Base-by-base conservation (phyloP, 768 basidiomycete species). In the Boletus subcaerulescens region DNA sequence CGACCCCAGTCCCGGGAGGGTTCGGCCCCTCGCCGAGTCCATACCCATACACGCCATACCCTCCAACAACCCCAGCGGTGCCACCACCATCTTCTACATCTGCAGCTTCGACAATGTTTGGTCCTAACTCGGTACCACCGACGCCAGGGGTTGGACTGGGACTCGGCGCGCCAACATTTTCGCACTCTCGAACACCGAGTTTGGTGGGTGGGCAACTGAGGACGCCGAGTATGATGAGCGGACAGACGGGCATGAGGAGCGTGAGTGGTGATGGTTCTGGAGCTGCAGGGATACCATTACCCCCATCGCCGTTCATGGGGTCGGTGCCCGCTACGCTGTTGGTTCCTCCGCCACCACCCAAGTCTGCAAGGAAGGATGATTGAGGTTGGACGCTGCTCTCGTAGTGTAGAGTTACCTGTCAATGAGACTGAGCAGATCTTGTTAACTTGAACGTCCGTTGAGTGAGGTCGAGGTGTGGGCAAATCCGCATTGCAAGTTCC, bases 31-130 rank as follows among this genome's bases (percentile, higher is more conserved):
- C 32, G 56, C 6, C 26, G 26, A 70, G 65, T 50, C 64, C 71
- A 14, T 71, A 67, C 47, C 61, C 70, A 0, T 64, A 67, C 24
- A 66, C 73, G 8, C 73, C 76, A 1, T 70, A 57, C 72, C 69
- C 46, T 7, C n/a, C 65, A 12, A 32, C 59, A 5, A 53, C 46
- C 0, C 57, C 57, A 6, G 24, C 10, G 2, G 36, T 24, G 1
- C 56, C 56, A 0, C 64, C 57, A 0, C 55, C 49, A 0, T 26
- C 46, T 12, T 51, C 53, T 0, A 40, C 42, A 3, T 48, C 70
- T 17, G 52, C 51, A 65, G 15, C 72, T 62, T 35, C 77, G 72
- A 57, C 52, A 59, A 13, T 66, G 65, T 42, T 54, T 48, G 53
- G 74, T 71, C 14, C 77, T 74, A 2, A 64, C 35, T 60, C 62